Conservation (phyloP, 2,329 filamentous ascomycete genomes). For the Trichoderma sp. region DNA sequence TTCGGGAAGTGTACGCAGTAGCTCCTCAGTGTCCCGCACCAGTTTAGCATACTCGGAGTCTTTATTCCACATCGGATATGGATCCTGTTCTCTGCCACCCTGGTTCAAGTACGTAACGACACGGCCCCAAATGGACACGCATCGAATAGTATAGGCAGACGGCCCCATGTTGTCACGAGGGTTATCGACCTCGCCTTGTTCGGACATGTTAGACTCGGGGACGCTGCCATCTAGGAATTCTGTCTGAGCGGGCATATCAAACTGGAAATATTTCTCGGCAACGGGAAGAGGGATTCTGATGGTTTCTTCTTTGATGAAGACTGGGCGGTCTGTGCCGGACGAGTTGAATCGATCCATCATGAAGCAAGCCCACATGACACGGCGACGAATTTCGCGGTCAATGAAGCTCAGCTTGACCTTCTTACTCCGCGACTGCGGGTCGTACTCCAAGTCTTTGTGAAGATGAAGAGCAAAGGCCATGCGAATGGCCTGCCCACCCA, state of each 20-base stretch:
- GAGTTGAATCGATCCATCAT: constrained; percentile 98
- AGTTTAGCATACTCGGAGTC: constrained; percentile 75
- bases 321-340: constrained; percentile 86
- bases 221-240: constrained; percentile 75
- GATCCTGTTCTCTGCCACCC: constrained; percentile 77
- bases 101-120: constrained; percentile 89
- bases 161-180: constrained; percentile 88
- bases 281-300: constrained; percentile 88
- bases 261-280: constrained; percentile 83
- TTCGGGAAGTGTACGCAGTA: constrained; percentile 67
- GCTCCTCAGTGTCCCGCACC: constrained; percentile 67
- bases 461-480: constrained; percentile 97
- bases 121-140: constrained; percentile 84
- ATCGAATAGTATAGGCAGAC: constrained; percentile 82
- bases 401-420: constrained; percentile 76
- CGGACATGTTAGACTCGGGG: constrained; percentile 58
- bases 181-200: constrained; percentile 63
- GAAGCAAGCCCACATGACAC: constrained; percentile 98
- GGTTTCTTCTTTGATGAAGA: constrained; percentile 86
- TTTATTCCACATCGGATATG: constrained; percentile 74
- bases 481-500: constrained; percentile 89
- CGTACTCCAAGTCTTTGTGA: constrained; percentile 85
- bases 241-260: constrained; percentile 86
- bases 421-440: constrained; percentile 64
- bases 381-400: constrained; percentile 85